Percentiles rank a stretch among this genome's conserved stretches.
phyloP scores from a whole-genome alignment of 306 rosid species.

The Nissolia schottii region DNA sequence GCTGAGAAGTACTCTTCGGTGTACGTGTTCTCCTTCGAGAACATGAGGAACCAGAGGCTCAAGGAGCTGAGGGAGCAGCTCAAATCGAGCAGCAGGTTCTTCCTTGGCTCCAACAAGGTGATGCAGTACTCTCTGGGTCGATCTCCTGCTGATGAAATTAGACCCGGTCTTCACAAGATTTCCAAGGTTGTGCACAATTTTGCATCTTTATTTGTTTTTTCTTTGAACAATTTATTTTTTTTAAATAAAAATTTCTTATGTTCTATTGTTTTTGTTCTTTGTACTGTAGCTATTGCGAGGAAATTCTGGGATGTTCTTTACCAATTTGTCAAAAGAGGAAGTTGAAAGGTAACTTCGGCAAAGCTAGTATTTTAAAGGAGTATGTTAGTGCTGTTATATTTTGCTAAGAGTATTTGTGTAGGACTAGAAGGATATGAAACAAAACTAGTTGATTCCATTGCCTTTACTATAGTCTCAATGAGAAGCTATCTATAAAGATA shows the following conservation, averaged over 20 bases:
- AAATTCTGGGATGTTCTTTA: constrained; percentile 74
- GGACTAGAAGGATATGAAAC: background rate
- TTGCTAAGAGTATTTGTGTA: background rate
- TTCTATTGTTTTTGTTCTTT: background rate
- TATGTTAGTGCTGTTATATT: background rate
- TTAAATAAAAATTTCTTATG: background rate
- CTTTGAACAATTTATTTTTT: background rate
- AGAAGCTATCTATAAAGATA: background rate
- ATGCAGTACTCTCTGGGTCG: constrained; percentile 90
- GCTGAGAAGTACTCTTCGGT: constrained; percentile 60
- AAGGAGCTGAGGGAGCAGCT: constrained; percentile 83
- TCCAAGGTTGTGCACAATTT: constrained; percentile 52
- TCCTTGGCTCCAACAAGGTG: constrained; percentile 93
- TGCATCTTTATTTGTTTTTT: background rate
- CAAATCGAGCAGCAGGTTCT: constrained; percentile 77
- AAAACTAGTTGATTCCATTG: background rate
- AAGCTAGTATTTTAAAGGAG: background rate
- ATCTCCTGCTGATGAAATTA: constrained; percentile 67
- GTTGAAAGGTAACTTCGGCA: constrained; percentile 56
- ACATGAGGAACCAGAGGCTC: constrained; percentile 89
- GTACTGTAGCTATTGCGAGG: constrained; percentile 78
- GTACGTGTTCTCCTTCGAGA: constrained; percentile 77
- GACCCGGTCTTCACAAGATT: constrained; percentile 52
- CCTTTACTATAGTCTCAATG: background rate
- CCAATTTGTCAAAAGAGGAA: constrained; percentile 76